Percentiles rank a stretch among this genome's conserved stretches.
These are phyloP conservation scores for Moesziomyces sp. DNA, from an alignment of 1,284 basidiomycete species.

Conservation along the genomic window DNA sequence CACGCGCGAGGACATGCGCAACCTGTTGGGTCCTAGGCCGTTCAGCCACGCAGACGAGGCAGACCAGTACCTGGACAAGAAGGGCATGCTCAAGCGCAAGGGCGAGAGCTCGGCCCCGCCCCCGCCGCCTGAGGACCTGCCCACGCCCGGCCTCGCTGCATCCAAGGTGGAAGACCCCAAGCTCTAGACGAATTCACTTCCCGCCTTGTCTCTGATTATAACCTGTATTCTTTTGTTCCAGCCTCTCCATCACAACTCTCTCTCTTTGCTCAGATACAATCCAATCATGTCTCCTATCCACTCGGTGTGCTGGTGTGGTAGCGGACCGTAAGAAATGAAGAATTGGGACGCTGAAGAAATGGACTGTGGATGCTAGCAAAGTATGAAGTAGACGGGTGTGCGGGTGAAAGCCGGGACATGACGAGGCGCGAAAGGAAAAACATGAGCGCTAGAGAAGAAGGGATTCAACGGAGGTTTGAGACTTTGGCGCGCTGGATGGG, in stretches of 20 bases:
- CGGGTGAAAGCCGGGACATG: too few species aligned
- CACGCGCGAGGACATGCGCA: conserved; percentile 90
- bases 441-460: too few species aligned
- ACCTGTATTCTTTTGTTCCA: conserved; percentile 2
- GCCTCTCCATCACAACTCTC: conserved; percentile 10
- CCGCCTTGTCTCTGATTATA: background rate
- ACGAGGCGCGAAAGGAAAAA: too few species aligned
- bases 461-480: too few species aligned
- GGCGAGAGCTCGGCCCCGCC: conserved; percentile 62
- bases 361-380: too few species aligned
- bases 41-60: conserved; percentile 77
- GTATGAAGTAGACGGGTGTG: too few species aligned
- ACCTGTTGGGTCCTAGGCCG: conserved; percentile 83
- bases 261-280: conserved; percentile 8
- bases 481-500: background rate
- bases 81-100: conserved; percentile 55
- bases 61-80: conserved; percentile 66
- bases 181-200: background rate
- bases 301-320: too few species aligned
- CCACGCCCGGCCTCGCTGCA: conserved; percentile 51
- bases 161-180: conserved; percentile 18
- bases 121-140: conserved; percentile 58
- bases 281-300: too few species aligned
- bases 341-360: too few species aligned
- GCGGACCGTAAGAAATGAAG: too few species aligned